A percentile compares a stretch with the other conserved stretches of the same genome.
Conservation (phyloP, 805 yeast species). For the Starmerella apis region DNA sequence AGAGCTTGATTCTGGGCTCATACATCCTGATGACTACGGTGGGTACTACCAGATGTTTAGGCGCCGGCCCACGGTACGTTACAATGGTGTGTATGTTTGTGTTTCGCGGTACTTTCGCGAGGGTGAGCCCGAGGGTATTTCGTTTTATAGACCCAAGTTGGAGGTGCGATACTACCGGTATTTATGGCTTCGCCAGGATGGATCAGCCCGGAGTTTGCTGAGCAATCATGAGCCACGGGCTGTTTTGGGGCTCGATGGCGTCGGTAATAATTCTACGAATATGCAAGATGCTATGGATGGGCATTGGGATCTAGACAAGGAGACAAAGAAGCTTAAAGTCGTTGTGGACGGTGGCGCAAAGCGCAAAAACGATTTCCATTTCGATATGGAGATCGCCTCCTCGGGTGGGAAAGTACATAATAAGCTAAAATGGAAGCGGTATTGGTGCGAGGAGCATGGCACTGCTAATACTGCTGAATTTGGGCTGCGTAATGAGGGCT, state of each 20-base stretch:
- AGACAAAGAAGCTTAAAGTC: constrained; percentile 42
- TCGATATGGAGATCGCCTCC: constrained; percentile 51
- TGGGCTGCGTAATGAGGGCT: constrained; percentile 58
- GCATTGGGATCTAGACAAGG: constrained; percentile 48
- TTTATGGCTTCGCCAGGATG: constrained; percentile 68
- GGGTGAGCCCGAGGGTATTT: constrained; percentile 50
- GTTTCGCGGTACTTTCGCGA: constrained; percentile 74
- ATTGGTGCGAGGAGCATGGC: constrained; percentile 47
- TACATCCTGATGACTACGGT: constrained; percentile 19
- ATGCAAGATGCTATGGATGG: constrained; percentile 18
- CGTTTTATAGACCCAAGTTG: constrained; percentile 67
- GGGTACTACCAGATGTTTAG: constrained; percentile 43
- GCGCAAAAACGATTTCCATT: constrained; percentile 48
- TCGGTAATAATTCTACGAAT: background rate
- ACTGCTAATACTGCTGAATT: constrained; percentile 47
- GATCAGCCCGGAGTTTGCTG: constrained; percentile 57
- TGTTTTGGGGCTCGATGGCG: constrained; percentile 39
- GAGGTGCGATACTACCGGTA: constrained; percentile 84
- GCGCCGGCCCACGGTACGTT: constrained; percentile 67
- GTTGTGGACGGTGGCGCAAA: constrained; percentile 39
- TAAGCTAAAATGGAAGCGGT: constrained; percentile 60
- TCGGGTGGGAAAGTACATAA: constrained; percentile 57
- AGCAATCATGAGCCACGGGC: constrained; percentile 60
- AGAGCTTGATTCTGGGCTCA: constrained; percentile 11
- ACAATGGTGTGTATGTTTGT: constrained; percentile 74